phyloP scores from a whole-genome alignment of 1,284 basidiomycete species.

The Fomitopsis pinicola region DNA sequence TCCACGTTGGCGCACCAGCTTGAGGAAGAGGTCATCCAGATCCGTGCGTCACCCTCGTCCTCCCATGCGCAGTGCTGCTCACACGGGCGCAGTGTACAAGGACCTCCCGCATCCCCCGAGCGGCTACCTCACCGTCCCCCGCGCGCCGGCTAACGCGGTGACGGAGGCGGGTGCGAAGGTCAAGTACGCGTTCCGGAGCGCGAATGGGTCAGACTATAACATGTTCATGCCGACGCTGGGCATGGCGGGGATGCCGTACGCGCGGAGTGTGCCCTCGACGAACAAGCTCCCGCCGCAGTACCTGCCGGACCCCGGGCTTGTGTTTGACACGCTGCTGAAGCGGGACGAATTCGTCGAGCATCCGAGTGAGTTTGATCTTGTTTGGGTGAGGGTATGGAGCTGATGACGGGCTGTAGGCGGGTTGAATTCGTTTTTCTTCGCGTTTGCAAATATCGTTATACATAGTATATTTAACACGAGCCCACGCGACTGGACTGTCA shows the following conservation, averaged over 20 bases:
- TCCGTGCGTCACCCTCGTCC: constrained; percentile 33
- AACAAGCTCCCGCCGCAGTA: constrained; percentile 37
- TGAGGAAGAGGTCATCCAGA: constrained; percentile 39
- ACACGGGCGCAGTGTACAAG: constrained; percentile 45
- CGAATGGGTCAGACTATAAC: constrained; percentile 77
- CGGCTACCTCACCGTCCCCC: constrained; percentile 43
- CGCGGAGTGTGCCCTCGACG: constrained; percentile 61
- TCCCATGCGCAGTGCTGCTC: not conserved
- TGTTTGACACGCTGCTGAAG: constrained; percentile 72
- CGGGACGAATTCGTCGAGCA: constrained; percentile 32
- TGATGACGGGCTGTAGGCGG: constrained; percentile 17
- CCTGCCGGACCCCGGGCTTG: constrained; percentile 63
- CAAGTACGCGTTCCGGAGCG: constrained; percentile 50
- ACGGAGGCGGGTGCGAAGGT: not conserved
- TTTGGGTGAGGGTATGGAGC: not conserved
- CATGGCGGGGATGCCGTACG: constrained; percentile 71
- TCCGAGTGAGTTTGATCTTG: constrained; percentile 11
- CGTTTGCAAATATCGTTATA: constrained; percentile 74
- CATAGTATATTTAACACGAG: constrained; percentile 72
- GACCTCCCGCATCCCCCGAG: constrained; percentile 73
- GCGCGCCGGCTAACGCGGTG: not conserved
- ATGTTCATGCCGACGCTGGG: constrained; percentile 67
- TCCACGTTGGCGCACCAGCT: constrained; percentile 35
- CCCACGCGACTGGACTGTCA: constrained; percentile 48
- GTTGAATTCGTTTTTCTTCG: constrained; percentile 69